phyloP scores from a whole-genome alignment of 169 alveolate genomes.

The Eimeria acervulina region DNA sequence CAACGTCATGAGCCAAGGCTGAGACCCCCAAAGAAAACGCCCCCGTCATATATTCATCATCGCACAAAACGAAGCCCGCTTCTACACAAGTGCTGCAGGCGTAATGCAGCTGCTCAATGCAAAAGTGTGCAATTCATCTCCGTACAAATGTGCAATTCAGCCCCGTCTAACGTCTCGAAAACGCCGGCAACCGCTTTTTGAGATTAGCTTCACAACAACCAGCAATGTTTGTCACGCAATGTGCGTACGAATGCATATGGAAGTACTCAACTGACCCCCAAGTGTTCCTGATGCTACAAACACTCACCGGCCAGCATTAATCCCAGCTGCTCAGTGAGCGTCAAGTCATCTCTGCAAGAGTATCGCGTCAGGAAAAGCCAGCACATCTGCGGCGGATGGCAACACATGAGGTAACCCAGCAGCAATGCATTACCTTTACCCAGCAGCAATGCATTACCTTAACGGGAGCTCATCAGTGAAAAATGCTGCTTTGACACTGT shows the following conservation, averaged over 20 bases:
- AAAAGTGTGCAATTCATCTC: neutral
- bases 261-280: too few species aligned
- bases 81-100: neutral
- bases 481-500: neutral
- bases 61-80: neutral
- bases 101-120: neutral
- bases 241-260: neutral
- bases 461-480: too few species aligned
- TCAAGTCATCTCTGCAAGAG: conserved; percentile 73
- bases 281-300: neutral
- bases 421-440: neutral
- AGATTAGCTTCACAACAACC: neutral
- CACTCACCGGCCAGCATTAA: conserved; percentile 81
- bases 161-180: too few species aligned
- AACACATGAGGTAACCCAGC: neutral
- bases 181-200: neutral
- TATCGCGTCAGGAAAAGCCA: conserved; percentile 81
- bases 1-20: conserved; percentile 92
- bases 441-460: neutral
- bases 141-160: neutral
- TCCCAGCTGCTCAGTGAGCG: conserved; percentile 80
- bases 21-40: conserved; percentile 66
- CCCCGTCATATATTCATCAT: neutral
- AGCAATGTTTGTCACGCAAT: too few species aligned
- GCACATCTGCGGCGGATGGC: conserved; percentile 73